These are phyloP conservation scores for Globisporangium irregulare DNA, from an alignment of 352 stramenopile genomes.

Conservation along the genomic window DNA sequence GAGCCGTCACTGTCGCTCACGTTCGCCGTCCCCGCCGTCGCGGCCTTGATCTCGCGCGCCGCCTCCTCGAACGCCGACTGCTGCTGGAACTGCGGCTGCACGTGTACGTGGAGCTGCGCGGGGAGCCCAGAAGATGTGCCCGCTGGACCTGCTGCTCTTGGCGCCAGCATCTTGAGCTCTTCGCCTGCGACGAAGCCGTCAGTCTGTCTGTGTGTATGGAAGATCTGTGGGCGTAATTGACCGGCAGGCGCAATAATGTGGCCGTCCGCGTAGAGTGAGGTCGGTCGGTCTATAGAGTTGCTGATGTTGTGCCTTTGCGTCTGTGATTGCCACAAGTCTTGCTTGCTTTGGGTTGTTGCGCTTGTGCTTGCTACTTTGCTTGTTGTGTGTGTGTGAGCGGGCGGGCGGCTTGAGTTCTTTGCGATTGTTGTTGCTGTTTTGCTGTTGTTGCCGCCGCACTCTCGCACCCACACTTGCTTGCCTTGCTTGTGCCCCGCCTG, in stretches of 20 bases:
- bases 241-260: not conserved
- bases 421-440: not conserved
- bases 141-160: not conserved
- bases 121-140: not conserved
- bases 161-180: not conserved
- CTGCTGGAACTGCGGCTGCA: constrained; percentile 1
- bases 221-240: not conserved
- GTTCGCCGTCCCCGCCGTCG: not conserved
- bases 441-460: not conserved
- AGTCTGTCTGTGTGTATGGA: not conserved
- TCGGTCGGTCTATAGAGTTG: not conserved
- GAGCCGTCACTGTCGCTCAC: not conserved
- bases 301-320: not conserved
- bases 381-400: not conserved
- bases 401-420: not conserved
- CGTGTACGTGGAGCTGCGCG: not conserved
- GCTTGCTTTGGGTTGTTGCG: not conserved
- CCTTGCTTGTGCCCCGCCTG: not conserved
- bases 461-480: not conserved
- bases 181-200: not conserved
- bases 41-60: not conserved
- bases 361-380: not conserved
- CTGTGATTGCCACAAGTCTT: not conserved
- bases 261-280: not conserved
- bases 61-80: not conserved